Evolutionary conservation across 768 basidiomycete species (phyloP), one percentile per base, ranked within the genome.

Genomic region (Lepiota venenata): DNA sequence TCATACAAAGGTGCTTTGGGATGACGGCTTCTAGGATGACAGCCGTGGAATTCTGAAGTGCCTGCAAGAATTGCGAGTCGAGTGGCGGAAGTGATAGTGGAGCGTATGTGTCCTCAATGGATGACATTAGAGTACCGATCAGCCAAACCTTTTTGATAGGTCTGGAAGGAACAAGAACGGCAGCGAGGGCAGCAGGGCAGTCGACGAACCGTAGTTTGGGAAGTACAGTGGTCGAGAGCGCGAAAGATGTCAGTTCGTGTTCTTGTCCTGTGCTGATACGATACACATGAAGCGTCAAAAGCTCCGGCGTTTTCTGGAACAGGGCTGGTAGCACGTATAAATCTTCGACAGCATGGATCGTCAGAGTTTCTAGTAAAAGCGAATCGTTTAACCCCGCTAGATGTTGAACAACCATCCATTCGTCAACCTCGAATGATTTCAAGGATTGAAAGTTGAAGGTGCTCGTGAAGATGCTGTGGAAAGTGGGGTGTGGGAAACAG

Each of bases 191-290:
- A 6, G 52, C 36, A 1, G 52, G 52, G 14, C 52, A 44, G 32
- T 54, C 52, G 16, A 54, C 40, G 29, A 54, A 29, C 14, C 22
- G 20, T 22, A 54, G 52, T 7, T 41, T 54, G 3, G 52, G 45
- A 22, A 47, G 45, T 4, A 16, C 29, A 29, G 36, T 16, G 18
- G 21, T 16, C 9, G 44, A 35, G n/a, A 54, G 7, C 2, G 4
- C 7, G 6, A 54, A 29, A 2, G 37, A 47, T 15, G 7, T 16
- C 9, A 44, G 41, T 12, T 22, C 21, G 12, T 32, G 37, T 11
- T 11, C 25, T 14, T 11, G n/a, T 1, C 16, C n/a, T 7, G 25
- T 6, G 4, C 20, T n/a, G 16, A 54, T 47, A n/a, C 25, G 36
- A 15, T 54, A 54, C n/a, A 54, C 38, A 40, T 47, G 45, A 7